These are phyloP conservation scores for Penicillium flavigenum DNA, from an alignment of 495 filamentous ascomycete genomes.

Conservation along the genomic window DNA sequence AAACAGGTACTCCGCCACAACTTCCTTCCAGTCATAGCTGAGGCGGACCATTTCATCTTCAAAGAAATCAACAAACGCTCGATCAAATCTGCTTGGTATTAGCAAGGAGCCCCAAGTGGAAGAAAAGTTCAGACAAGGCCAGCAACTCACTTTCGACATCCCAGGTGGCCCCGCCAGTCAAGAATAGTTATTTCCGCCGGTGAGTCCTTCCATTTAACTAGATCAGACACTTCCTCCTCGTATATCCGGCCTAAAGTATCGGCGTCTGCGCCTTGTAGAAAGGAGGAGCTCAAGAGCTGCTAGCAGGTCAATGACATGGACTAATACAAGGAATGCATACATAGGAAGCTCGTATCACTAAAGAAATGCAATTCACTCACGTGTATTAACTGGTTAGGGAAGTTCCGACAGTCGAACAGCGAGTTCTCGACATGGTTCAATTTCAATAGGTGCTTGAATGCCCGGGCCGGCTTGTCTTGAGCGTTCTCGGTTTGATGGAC, in stretches of 20 bases:
- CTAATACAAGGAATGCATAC: neutral
- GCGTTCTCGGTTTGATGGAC: slow-evolving; percentile 76
- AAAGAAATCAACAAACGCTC: slow-evolving; percentile 89
- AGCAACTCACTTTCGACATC: slow-evolving; percentile 56
- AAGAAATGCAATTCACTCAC: slow-evolving; percentile 42
- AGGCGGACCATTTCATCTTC: slow-evolving; percentile 78
- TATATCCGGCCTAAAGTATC: slow-evolving; percentile 75
- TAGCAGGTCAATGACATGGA: slow-evolving; percentile 18
- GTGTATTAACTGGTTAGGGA: slow-evolving; percentile 87
- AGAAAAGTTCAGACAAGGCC: neutral
- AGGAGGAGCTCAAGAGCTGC: slow-evolving; percentile 74
- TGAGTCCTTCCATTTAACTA: slow-evolving; percentile 83
- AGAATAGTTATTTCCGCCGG: slow-evolving; percentile 76
- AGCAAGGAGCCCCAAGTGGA: neutral
- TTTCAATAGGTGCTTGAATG: slow-evolving; percentile 83
- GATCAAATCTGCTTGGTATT: slow-evolving; percentile 61
- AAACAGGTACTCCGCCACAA: slow-evolving; percentile 74
- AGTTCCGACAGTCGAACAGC: slow-evolving; percentile 70
- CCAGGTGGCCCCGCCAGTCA: slow-evolving; percentile 85
- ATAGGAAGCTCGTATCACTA: neutral
- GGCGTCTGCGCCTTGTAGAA: slow-evolving; percentile 72
- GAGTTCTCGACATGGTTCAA: slow-evolving; percentile 90
- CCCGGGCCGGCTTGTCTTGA: slow-evolving; percentile 73
- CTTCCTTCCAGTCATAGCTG: slow-evolving; percentile 79
- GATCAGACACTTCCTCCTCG: slow-evolving; percentile 64